Base-by-base conservation (phyloP, 768 basidiomycete genomes). In the Boletus subcaerulescens region DNA sequence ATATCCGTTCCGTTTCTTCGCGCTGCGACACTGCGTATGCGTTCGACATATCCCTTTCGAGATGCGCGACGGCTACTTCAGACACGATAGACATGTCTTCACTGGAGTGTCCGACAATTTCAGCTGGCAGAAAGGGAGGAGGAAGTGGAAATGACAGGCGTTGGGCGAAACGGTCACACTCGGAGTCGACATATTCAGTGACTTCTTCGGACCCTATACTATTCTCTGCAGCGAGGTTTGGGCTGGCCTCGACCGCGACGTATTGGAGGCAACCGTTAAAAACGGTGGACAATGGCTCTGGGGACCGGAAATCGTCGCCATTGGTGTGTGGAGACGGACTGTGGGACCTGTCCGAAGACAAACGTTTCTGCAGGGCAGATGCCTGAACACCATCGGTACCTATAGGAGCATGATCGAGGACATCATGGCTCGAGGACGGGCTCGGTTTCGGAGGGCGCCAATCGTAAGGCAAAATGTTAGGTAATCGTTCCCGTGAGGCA, bases 131-230 rank as follows among this genome's bases (percentile, higher is more conserved):
- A 32, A 57, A 52, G 13, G 50, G 46, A 20, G 63, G 61, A 13
- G 63, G 61, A 13, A 63, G 57, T 36, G 68, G 65, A 55, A 61
- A 65, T 20, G 65, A 63, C 38, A 59, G n/a, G 17, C 31, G 58
- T 36, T 43, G 59, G 9, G 50, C 43, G 45, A 59, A 50, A 44
- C 36, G 50, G 22, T 45, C 14, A 33, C 17, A 9, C 13, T 38
- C 51, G 2, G 47, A 54, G 17, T 45, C 46, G 24, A 53, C 47
- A 18, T 18, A 29, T 38, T 39, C 46, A 1, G 39, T 5, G 29
- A 22, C 33, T 56, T 50, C 50, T 22, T 56, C 52, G 11, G 41
- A 44, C 8, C 24, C 33, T 17, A 36, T 14, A 32, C 18, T n/a
- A 4, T 50, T 39, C 15, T 49, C 57, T 11, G n/a, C 43, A 43